phyloP scores from a whole-genome alignment of 1,139 yeast genomes.

The Kodamaea arcana region DNA sequence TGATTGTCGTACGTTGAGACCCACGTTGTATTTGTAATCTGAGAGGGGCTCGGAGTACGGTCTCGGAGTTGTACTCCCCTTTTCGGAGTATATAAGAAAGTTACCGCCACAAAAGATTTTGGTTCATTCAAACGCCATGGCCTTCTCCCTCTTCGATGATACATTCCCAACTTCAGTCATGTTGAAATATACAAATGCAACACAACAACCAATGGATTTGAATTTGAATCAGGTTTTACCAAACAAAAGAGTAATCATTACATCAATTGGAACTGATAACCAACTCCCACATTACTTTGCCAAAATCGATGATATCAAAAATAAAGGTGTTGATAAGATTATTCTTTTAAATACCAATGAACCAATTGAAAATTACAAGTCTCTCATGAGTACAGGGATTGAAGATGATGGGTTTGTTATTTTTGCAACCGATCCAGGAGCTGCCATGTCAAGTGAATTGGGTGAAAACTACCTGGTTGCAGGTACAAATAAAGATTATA shows the following conservation, averaged over 20 bases:
- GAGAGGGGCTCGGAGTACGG: too few species aligned
- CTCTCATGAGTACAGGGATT: conserved; percentile 13
- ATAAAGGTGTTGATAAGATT: conserved; percentile 68
- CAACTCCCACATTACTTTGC: conserved; percentile 76
- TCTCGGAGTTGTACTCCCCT: too few species aligned
- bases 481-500: conserved; percentile 14
- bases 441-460: conserved; percentile 54
- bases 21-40: too few species aligned
- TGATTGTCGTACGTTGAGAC: too few species aligned
- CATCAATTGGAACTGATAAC: conserved; percentile 43
- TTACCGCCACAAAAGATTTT: too few species aligned
- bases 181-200: conserved; percentile 25
- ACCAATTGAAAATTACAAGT: conserved; percentile 40
- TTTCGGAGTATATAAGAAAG: too few species aligned
- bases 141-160: conserved; percentile 6
- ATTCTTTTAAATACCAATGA: conserved; percentile 76
- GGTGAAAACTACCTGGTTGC: conserved; percentile 53
- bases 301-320: conserved; percentile 48
- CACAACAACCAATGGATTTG: conserved; percentile 48
- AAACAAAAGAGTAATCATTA: conserved; percentile 23
- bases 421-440: conserved; percentile 73
- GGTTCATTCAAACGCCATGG: neutral
- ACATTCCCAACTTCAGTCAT: conserved; percentile 13
- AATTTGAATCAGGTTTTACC: conserved; percentile 47
- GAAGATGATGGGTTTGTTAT: conserved; percentile 41